These are phyloP conservation scores for Fusarium dimerum DNA, from an alignment of 2,329 filamentous ascomycete species.

Conservation along the genomic window DNA sequence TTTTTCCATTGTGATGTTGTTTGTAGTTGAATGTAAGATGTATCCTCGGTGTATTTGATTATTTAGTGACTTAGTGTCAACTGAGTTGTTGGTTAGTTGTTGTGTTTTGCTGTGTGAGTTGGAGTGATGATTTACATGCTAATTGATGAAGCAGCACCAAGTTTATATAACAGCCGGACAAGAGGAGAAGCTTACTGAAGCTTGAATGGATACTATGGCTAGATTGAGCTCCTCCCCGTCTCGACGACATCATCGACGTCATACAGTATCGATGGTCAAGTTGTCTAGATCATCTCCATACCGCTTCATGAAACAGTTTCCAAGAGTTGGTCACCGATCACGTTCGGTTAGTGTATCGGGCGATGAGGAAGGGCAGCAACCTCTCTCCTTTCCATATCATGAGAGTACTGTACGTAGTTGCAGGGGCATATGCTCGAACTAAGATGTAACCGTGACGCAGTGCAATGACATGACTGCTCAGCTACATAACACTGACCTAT, in stretches of 20 bases:
- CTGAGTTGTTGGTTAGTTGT: background rate
- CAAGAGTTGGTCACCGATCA: background rate
- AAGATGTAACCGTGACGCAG: too few relatives aligned
- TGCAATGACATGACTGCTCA: too few relatives aligned
- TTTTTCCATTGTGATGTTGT: constrained; percentile 55
- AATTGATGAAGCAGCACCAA: background rate
- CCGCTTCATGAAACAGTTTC: background rate
- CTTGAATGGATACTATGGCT: background rate
- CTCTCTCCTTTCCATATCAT: too few relatives aligned
- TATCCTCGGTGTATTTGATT: background rate
- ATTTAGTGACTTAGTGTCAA: background rate
- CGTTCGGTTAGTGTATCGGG: too few relatives aligned
- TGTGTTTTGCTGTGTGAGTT: background rate
- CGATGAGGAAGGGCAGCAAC: too few relatives aligned
- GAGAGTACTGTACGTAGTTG: too few relatives aligned
- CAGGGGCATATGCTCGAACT: too few relatives aligned
- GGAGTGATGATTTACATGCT: background rate
- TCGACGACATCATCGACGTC: background rate
- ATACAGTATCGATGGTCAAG: background rate
- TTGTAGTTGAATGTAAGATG: background rate
- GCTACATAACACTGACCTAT: too few relatives aligned
- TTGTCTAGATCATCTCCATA: background rate
- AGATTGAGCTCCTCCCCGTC: background rate
- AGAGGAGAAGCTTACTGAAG: background rate
- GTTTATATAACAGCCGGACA: background rate